phyloP scores from a whole-genome alignment of 2,329 filamentous ascomycete genomes.

The Diaporthe caulivora region DNA sequence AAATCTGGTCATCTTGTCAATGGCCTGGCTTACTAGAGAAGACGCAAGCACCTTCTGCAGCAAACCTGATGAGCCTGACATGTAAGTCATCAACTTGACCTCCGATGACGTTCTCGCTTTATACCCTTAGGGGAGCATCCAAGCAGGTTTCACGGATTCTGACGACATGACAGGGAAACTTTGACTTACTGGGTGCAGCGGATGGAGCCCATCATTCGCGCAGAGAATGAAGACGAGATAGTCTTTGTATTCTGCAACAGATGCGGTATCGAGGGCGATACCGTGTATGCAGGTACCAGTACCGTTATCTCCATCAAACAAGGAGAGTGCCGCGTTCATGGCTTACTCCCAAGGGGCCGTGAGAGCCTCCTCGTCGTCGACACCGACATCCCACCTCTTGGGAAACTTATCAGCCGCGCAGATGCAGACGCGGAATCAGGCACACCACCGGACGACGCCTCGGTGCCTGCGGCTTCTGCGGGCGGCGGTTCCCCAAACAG shows the following conservation, averaged over 20 bases:
- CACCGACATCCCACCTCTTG: constrained; percentile 60
- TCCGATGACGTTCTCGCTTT: background rate
- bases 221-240: constrained; percentile 67
- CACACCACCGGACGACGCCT: constrained; percentile 43
- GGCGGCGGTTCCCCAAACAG: background rate
- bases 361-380: constrained; percentile 78
- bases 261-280: constrained; percentile 74
- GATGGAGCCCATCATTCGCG: constrained; percentile 73
- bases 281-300: constrained; percentile 80
- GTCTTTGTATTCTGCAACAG: constrained; percentile 80
- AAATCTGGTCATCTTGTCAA: constrained; percentile 76
- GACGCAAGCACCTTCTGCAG: constrained; percentile 60
- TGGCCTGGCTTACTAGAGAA: constrained; percentile 81
- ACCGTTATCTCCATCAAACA: constrained; percentile 75
- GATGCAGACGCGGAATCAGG: constrained; percentile 1
- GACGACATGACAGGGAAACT: constrained; percentile 61
- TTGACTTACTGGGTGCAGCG: constrained; percentile 81
- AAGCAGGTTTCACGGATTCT: background rate
- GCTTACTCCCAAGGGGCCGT: constrained; percentile 77
- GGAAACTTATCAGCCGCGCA: constrained; percentile 56
- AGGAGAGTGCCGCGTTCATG: constrained; percentile 77
- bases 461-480: constrained; percentile 26
- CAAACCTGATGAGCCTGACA: constrained; percentile 71
- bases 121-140: background rate
- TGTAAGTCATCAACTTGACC: constrained; percentile 47